phyloP scores from a whole-genome alignment of 345 rosid genomes.

The Adansonia digitata region DNA sequence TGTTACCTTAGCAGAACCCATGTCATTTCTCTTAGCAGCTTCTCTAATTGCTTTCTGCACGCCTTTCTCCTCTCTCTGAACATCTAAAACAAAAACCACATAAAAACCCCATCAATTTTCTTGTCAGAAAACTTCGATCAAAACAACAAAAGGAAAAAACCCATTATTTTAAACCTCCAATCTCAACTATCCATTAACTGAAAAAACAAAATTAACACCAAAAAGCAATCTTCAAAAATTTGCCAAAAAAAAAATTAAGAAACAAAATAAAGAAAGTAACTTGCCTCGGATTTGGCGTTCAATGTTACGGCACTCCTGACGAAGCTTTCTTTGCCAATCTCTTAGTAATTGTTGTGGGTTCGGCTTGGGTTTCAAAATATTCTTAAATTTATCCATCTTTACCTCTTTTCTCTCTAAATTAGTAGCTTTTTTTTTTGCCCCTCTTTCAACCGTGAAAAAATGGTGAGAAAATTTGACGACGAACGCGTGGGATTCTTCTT shows the following conservation, averaged over 20 bases:
- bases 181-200: not conserved
- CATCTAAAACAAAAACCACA: slow-evolving; percentile 24
- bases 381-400: slow-evolving; percentile 32
- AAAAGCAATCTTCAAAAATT: not conserved
- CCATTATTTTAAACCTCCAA: not conserved
- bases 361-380: slow-evolving; percentile 32
- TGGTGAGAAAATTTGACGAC: not conserved
- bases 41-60: slow-evolving; percentile 40
- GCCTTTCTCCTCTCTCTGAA: slow-evolving; percentile 42
- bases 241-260: not conserved
- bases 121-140: not conserved
- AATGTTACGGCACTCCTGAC: slow-evolving; percentile 38
- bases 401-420: not conserved
- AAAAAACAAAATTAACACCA: not conserved
- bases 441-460: not conserved
- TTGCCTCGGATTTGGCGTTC: slow-evolving; percentile 43
- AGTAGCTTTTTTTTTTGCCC: not conserved
- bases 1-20: slow-evolving; percentile 39
- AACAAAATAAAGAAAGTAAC: not conserved
- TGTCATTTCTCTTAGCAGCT: slow-evolving; percentile 41
- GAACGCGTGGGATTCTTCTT: not conserved
- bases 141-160: not conserved
- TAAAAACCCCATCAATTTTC: not conserved
- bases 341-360: slow-evolving; percentile 38
- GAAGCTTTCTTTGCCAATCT: slow-evolving; percentile 46